These are phyloP conservation scores for Entoloma clypeatum DNA, from an alignment of 1,284 basidiomycete genomes.

Conservation along the genomic window DNA sequence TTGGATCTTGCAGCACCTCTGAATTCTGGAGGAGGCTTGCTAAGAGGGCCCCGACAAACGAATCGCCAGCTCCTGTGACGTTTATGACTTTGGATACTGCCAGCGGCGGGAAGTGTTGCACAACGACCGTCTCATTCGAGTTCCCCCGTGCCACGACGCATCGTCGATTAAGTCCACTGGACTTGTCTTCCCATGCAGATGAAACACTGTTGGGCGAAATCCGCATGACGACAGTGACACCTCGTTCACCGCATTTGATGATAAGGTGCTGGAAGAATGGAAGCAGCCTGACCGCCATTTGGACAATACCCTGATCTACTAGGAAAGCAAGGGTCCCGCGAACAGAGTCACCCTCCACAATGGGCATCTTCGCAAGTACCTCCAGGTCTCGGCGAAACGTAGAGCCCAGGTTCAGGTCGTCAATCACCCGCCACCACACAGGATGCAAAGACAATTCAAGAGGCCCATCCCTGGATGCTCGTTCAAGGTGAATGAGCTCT, in stretches of 20 bases:
- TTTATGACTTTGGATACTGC: slow-evolving; percentile 50
- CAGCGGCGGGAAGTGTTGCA: slow-evolving; percentile 71
- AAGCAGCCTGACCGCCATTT: slow-evolving; percentile 76
- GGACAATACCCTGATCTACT: slow-evolving; percentile 61
- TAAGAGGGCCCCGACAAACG: slow-evolving; percentile 75
- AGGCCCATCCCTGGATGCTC: slow-evolving; percentile 42
- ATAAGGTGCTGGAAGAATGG: slow-evolving; percentile 80
- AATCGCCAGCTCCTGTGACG: slow-evolving; percentile 90
- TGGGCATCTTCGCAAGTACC: slow-evolving; percentile 46
- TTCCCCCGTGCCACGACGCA: slow-evolving; percentile 50
- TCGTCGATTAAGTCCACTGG: slow-evolving; percentile 44
- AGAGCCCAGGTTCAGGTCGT: slow-evolving; percentile 57
- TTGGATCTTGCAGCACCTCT: slow-evolving; percentile 42
- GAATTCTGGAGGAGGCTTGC: slow-evolving; percentile 49
- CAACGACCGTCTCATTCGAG: slow-evolving; percentile 45
- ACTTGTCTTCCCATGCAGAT: slow-evolving; percentile 46
- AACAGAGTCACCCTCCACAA: slow-evolving; percentile 35
- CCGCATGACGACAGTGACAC: slow-evolving; percentile 62
- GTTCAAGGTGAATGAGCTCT: slow-evolving; percentile 71
- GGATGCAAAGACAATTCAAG: slow-evolving; percentile 48
- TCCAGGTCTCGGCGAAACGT: slow-evolving; percentile 65
- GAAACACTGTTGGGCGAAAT: slow-evolving; percentile 39
- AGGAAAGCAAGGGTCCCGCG: slow-evolving; percentile 62
- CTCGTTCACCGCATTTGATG: slow-evolving; percentile 76
- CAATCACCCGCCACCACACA: slow-evolving; percentile 63